Evolutionary conservation across 345 rosid species (phyloP).

Genomic region (Boechera divaricarpa): DNA sequence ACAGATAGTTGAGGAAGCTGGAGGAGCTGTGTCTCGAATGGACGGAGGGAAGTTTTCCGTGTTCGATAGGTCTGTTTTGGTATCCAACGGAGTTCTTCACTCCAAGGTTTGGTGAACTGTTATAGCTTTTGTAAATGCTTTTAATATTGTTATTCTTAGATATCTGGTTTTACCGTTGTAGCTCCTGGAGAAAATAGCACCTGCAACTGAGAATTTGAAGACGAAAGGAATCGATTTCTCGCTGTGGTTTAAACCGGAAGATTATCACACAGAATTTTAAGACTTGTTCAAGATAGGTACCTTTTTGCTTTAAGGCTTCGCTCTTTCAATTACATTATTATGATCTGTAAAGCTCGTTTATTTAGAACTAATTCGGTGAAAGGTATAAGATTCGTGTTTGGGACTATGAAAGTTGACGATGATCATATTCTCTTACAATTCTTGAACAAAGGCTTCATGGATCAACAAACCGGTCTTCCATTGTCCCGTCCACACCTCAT

Average conservation of each 20-base stretch:
- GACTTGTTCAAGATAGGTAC: slow-evolving; percentile 31
- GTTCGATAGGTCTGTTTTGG: slow-evolving; percentile 92
- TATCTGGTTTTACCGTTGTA: slow-evolving; percentile 41
- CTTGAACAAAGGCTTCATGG: slow-evolving; percentile 47
- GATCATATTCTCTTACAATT: slow-evolving; percentile 29
- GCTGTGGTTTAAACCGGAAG: slow-evolving; percentile 84
- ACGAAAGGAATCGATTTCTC: slow-evolving; percentile 86
- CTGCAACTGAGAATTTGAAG: slow-evolving; percentile 82
- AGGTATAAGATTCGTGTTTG: slow-evolving; percentile 15
- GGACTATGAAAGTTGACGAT: neutral
- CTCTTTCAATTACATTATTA: slow-evolving; percentile 9
- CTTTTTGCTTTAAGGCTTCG: slow-evolving; percentile 3
- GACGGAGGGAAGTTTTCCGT: slow-evolving; percentile 87
- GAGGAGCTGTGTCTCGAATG: slow-evolving; percentile 86
- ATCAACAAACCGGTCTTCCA: slow-evolving; percentile 70
- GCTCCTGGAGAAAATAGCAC: slow-evolving; percentile 80
- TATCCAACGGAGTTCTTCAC: slow-evolving; percentile 85
- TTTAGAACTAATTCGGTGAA: neutral
- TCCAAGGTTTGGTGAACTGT: slow-evolving; percentile 61
- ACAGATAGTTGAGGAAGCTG: slow-evolving; percentile 98
- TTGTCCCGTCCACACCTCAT: slow-evolving; percentile 71
- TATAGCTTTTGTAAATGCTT: slow-evolving; percentile 3
- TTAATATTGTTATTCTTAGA: neutral
- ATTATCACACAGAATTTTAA: slow-evolving; percentile 71
- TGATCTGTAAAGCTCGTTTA: neutral